A percentile compares a stretch with the other conserved stretches of the same genome.
These are phyloP conservation scores for Parietaria judaica DNA, from an alignment of 306 rosid species.

Conservation along the genomic window DNA sequence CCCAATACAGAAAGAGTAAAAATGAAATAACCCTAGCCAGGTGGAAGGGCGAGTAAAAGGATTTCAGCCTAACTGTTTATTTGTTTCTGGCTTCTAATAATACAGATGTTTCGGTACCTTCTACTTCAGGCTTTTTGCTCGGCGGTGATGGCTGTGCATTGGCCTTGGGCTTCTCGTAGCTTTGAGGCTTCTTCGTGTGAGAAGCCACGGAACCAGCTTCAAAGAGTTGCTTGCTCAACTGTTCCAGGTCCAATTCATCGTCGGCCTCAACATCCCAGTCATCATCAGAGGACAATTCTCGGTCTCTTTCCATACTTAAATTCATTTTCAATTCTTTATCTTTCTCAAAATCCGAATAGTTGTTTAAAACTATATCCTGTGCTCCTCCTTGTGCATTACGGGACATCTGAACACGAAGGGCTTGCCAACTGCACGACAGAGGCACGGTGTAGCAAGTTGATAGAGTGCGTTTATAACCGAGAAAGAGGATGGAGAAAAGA, in stretches of 20 bases:
- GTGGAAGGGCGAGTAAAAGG: no score
- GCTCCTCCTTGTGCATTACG: constrained; percentile 14
- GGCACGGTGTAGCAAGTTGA: background rate
- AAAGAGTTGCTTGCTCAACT: constrained; percentile 46
- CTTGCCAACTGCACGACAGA: constrained; percentile 44
- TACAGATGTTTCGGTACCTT: constrained; percentile 47
- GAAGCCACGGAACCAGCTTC: constrained; percentile 47
- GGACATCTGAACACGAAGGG: constrained; percentile 63
- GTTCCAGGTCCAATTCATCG: constrained; percentile 51
- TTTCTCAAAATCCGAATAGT: background rate
- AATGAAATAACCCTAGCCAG: background rate
- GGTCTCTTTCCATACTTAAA: background rate
- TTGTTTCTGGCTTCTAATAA: background rate
- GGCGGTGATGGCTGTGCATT: constrained; percentile 17
- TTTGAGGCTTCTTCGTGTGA: constrained; percentile 25
- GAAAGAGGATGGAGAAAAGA: constrained; percentile 1
- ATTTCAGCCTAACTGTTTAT: no score
- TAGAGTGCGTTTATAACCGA: background rate
- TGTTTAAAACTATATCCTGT: constrained; percentile 16
- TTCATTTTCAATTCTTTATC: no score
- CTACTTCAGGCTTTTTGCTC: constrained; percentile 17
- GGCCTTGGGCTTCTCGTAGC: constrained; percentile 1
- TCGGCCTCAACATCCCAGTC: constrained; percentile 29
- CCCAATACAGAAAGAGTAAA: background rate
- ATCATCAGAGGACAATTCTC: constrained; percentile 14